Evolutionary conservation across 768 basidiomycete species (phyloP).

Genomic region (Boletellus emodensis): DNA sequence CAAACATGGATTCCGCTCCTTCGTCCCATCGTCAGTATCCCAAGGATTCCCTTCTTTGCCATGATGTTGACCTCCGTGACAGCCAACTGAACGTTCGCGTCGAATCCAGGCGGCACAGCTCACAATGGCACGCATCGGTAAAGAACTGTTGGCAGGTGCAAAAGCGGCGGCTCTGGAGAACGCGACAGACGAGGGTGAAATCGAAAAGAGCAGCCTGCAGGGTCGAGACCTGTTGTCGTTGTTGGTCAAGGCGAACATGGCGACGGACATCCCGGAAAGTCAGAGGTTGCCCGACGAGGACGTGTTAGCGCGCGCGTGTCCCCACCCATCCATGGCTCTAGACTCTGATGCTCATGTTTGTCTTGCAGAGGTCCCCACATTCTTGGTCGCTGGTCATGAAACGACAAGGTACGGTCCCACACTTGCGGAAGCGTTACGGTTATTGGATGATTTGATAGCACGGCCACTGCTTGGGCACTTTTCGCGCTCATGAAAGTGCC

Average conservation of each 20-base stretch:
- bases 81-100: background rate
- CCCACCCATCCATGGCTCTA: no score
- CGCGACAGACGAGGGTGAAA: constrained; percentile 25
- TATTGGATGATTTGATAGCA: background rate
- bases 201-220: constrained; percentile 31
- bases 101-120: background rate
- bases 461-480: background rate
- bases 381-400: constrained; percentile 1
- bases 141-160: background rate
- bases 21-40: background rate
- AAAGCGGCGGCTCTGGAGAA: constrained; percentile 20
- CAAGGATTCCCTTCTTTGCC: no score
- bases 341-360: background rate
- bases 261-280: constrained; percentile 49
- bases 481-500: background rate
- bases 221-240: constrained; percentile 56
- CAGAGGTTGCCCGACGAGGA: constrained; percentile 62
- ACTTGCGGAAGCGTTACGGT: background rate
- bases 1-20: background rate
- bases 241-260: no score
- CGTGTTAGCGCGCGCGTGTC: constrained; percentile 47
- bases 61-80: background rate
- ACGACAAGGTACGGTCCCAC: background rate
- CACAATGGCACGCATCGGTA: background rate
- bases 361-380: background rate